phyloP scores from a whole-genome alignment of 768 basidiomycete genomes.

The Fomitopsis serialis region DNA sequence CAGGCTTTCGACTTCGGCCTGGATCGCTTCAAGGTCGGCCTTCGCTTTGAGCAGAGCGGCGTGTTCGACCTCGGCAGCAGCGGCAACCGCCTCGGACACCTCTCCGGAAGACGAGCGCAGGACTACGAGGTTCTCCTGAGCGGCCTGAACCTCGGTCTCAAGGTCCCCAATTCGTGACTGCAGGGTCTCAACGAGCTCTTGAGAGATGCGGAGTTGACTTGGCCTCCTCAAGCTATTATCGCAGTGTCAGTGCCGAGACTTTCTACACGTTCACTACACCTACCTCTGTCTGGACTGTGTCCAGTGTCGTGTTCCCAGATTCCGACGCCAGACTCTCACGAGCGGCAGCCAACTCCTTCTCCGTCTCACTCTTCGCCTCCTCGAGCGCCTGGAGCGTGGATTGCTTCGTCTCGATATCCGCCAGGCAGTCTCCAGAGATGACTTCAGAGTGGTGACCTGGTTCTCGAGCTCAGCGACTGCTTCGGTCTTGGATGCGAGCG shows the following conservation, averaged over 20 bases:
- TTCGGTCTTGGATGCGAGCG: conserved; percentile 47
- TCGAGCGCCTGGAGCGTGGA: conserved; percentile 41
- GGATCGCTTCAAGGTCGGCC: conserved; percentile 51
- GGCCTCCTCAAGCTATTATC: conserved; percentile 45
- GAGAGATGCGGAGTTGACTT: conserved; percentile 37
- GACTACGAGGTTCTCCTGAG: conserved; percentile 48
- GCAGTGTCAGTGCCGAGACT: background rate
- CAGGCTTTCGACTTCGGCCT: conserved; percentile 46
- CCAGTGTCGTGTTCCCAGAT: conserved; percentile 28
- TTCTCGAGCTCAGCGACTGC: conserved; percentile 47
- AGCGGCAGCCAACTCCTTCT: conserved; percentile 41
- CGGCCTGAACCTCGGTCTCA: conserved; percentile 42
- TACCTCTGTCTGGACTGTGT: conserved; percentile 48
- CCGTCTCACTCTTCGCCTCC: conserved; percentile 41
- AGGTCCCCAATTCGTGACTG: conserved; percentile 46
- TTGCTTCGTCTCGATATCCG: conserved; percentile 45
- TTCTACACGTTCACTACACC: conserved; percentile 10
- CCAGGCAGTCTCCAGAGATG: conserved; percentile 41
- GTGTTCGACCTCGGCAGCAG: conserved; percentile 54
- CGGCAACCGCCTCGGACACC: conserved; percentile 35
- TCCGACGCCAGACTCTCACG: conserved; percentile 34
- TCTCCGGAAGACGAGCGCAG: conserved; percentile 43
- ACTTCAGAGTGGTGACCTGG: conserved; percentile 44
- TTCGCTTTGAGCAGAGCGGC: conserved; percentile 62
- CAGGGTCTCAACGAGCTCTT: conserved; percentile 42